phyloP scores from a whole-genome alignment of 352 stramenopile genomes.

The Pythium brassicae region DNA sequence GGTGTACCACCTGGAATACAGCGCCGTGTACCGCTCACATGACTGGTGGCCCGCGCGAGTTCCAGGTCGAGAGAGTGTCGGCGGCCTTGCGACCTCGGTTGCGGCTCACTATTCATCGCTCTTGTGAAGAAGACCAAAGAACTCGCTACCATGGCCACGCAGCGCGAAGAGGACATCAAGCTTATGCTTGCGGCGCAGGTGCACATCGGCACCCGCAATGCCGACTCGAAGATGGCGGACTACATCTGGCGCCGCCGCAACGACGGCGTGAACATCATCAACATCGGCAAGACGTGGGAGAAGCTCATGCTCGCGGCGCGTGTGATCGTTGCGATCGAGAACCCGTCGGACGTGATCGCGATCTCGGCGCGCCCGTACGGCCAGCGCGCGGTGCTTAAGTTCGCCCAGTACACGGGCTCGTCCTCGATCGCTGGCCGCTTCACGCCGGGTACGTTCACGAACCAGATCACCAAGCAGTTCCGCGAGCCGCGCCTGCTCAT shows the following conservation, averaged over 20 bases:
- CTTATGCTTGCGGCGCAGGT: conserved; percentile 99
- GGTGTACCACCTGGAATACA: too few species aligned
- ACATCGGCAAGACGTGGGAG: conserved; percentile 99
- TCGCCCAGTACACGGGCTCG: conserved; percentile 98
- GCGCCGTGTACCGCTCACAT: neutral
- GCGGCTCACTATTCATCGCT: conserved; percentile 47
- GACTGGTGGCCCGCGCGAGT: neutral
- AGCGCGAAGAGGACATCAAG: conserved; percentile 99
- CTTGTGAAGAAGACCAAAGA: conserved; percentile 41
- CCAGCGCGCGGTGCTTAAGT: conserved; percentile 99
- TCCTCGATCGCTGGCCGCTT: conserved; percentile 98
- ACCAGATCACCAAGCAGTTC: conserved; percentile 99
- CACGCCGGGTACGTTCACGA: conserved; percentile 99
- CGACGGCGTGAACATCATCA: conserved; percentile 99
- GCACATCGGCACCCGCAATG: conserved; percentile 99
- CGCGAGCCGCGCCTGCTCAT: conserved; percentile 98
- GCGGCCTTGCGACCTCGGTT: neutral
- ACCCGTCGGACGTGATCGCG: conserved; percentile 98
- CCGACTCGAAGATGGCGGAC: conserved; percentile 97
- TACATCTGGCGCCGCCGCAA: conserved; percentile 99
- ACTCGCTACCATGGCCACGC: conserved; percentile 64
- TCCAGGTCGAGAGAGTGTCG: neutral
- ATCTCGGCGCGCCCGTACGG: conserved; percentile 99
- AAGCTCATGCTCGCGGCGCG: conserved; percentile 99
- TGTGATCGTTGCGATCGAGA: conserved; percentile 99